phyloP scores from a whole-genome alignment of 2,329 filamentous ascomycete genomes.

The Calonectria naviculata region DNA sequence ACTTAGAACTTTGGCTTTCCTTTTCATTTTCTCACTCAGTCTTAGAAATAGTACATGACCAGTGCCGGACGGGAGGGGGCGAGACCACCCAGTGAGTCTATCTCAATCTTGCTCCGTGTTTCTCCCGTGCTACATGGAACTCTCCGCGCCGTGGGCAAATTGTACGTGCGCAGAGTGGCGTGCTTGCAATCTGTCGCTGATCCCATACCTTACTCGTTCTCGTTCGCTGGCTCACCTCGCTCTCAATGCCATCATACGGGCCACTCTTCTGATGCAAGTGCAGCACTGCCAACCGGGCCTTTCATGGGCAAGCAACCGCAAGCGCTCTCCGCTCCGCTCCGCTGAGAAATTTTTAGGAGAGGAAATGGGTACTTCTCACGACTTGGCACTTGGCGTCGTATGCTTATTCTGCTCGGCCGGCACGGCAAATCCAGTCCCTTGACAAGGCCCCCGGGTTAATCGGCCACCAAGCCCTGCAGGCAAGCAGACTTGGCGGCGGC shows the following conservation, averaged over 20 bases:
- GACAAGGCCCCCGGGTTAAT: conserved; percentile 14
- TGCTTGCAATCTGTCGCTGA: background rate
- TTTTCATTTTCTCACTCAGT: background rate
- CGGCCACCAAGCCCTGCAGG: background rate
- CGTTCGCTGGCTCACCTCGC: no score
- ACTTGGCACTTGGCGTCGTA: conserved; percentile 1
- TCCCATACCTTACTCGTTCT: background rate
- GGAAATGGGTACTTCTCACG: background rate
- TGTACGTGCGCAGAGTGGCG: background rate
- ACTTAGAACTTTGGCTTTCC: background rate
- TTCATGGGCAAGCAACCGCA: background rate
- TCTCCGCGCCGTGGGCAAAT: background rate
- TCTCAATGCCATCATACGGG: background rate
- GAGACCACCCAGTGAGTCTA: background rate
- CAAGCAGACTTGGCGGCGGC: background rate
- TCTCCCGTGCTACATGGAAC: background rate
- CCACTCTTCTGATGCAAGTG: background rate
- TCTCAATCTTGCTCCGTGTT: conserved; percentile 2
- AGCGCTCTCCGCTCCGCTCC: background rate
- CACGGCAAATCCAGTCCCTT: background rate
- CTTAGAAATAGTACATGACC: background rate
- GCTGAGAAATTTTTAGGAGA: background rate
- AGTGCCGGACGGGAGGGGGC: background rate
- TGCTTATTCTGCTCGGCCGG: background rate
- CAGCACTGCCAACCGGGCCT: background rate